Percentiles rank a stretch among this genome's conserved stretches.
Conservation (phyloP, 495 filamentous ascomycete genomes). For the Aspergillus carlsbadensis region DNA sequence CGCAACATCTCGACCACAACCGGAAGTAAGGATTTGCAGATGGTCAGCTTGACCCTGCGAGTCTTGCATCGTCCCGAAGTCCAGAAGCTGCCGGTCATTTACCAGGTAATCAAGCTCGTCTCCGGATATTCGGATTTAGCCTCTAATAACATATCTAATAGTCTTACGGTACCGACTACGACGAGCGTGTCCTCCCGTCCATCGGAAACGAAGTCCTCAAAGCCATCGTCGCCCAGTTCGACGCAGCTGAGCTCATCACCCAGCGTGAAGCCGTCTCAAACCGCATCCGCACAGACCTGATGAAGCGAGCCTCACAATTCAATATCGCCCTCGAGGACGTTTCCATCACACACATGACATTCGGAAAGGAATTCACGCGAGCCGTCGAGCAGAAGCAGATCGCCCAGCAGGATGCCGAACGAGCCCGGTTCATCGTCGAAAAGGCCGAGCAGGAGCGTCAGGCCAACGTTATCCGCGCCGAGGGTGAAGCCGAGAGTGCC, state of each 20-base stretch:
- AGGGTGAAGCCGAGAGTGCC: slow-evolving; percentile 95
- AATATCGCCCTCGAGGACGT: slow-evolving; percentile 99
- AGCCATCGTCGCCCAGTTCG: slow-evolving; percentile 97
- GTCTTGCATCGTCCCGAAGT: slow-evolving; percentile 96
- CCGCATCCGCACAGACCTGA: slow-evolving; percentile 91
- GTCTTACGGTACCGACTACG: slow-evolving; percentile 92
- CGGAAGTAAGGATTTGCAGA: slow-evolving; percentile 98
- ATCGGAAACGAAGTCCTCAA: slow-evolving; percentile 99
- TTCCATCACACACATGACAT: slow-evolving; percentile 99
- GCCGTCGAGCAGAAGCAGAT: slow-evolving; percentile 99
- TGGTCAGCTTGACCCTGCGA: slow-evolving; percentile 97
- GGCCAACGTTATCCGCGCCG: slow-evolving; percentile 95
- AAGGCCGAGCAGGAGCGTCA: slow-evolving; percentile 98
- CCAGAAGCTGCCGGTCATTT: slow-evolving; percentile 89
- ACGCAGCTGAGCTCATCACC: slow-evolving; percentile 98
- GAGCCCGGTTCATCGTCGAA: slow-evolving; percentile 97
- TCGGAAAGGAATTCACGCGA: slow-evolving; percentile 97
- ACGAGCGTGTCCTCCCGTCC: slow-evolving; percentile 97
- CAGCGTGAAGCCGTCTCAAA: slow-evolving; percentile 95
- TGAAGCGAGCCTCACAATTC: slow-evolving; percentile 96
- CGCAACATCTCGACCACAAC: slow-evolving; percentile 97
- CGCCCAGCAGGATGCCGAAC: slow-evolving; percentile 97
- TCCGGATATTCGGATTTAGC: background rate
- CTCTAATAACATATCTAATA: slow-evolving; percentile 14
- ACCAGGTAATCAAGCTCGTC: slow-evolving; percentile 68